These are phyloP conservation scores for Ascoidea asiatica DNA, from an alignment of 805 yeast genomes.

Conservation along the genomic window DNA sequence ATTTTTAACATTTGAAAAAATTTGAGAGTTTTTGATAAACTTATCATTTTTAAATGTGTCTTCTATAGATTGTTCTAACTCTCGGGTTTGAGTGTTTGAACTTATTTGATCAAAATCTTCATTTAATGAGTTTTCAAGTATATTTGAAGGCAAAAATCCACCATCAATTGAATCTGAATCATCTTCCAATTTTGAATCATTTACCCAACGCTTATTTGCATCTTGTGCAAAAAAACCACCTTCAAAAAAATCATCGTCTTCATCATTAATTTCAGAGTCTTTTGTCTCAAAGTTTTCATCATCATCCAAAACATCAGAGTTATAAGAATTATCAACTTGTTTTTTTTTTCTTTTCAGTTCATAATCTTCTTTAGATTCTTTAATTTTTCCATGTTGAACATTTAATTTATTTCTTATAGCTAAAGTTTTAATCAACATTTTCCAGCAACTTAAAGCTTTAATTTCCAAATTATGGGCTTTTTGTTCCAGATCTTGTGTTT, in stretches of 20 bases:
- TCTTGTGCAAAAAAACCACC: neutral
- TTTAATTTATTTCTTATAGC: conserved; percentile 33
- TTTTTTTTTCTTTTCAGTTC: conserved; percentile 7
- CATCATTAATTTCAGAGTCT: neutral
- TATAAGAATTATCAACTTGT: conserved; percentile 9
- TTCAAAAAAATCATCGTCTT: neutral
- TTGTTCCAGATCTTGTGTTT: conserved; percentile 34
- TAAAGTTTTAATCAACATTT: conserved; percentile 33
- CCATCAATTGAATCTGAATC: conserved; percentile 3
- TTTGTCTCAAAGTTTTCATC: neutral
- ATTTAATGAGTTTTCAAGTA: conserved; percentile 6
- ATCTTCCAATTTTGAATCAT: neutral
- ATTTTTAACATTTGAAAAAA: conserved; percentile 5
- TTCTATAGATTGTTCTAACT: neutral
- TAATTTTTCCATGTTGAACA: conserved; percentile 32
- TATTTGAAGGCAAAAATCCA: conserved; percentile 8
- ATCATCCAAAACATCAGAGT: conserved; percentile 2
- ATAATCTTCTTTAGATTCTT: conserved; percentile 9
- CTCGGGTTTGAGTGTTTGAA: neutral
- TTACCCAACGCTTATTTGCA: conserved; percentile 13
- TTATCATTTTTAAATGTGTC: neutral
- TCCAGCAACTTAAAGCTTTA: conserved; percentile 41
- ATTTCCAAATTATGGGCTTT: conserved; percentile 29
- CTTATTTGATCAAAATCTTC: neutral
- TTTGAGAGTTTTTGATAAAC: neutral